Base-by-base conservation (phyloP, 2,329 filamentous ascomycete genomes). In the Ophiostoma himal-ulmi region DNA sequence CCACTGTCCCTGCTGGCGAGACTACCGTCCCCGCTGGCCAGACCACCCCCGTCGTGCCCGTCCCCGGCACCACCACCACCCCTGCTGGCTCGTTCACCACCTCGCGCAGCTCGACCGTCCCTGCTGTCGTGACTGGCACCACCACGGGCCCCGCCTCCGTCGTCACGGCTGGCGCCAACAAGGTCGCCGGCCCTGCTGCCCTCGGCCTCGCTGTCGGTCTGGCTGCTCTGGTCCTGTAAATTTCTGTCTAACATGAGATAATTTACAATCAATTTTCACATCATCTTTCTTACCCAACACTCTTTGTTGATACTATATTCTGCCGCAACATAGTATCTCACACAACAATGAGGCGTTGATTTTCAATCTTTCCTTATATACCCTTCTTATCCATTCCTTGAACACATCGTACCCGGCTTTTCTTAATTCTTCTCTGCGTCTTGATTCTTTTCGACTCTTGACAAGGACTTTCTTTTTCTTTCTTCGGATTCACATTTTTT, bases 211-310 rank as follows among this genome's bases (percentile, higher is more conserved):
- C 68, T 4, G 73, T 67, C 62, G 73, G 73, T 54, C 65, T 73
- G 34, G 72, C 69, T 13, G 73, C 69, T 11, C 70, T 74, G 30
- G 70, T 71, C 13, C 71, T 74, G 73, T 74, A 74, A 73, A 68
- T 65, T 3, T 36, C 36, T 36, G n/a, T 54, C 20, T n/a, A 68
- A 39, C 62, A 30, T 30, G 30, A 30, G 37, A 39, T 39, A 39
- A 10, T 39, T 39, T 39, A 10, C 37, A 41, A 44, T 22, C 8
- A 7, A 54, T 22, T 54, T 54, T 8, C 3, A 22, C 22, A 26
- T 60, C 34, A 34, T 60, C 17, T 22, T 34, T 26, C 1, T 39
- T 10, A 5, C 34, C 6, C 30, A 30, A 14, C 8, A 41, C 34
- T 20, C 57, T 7, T 44, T 60, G 22, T n/a, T 20, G 6, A 26